Evolutionary conservation across 2,329 filamentous ascomycete genomes (phyloP).

Genomic region (Epichloe uncinata): DNA sequence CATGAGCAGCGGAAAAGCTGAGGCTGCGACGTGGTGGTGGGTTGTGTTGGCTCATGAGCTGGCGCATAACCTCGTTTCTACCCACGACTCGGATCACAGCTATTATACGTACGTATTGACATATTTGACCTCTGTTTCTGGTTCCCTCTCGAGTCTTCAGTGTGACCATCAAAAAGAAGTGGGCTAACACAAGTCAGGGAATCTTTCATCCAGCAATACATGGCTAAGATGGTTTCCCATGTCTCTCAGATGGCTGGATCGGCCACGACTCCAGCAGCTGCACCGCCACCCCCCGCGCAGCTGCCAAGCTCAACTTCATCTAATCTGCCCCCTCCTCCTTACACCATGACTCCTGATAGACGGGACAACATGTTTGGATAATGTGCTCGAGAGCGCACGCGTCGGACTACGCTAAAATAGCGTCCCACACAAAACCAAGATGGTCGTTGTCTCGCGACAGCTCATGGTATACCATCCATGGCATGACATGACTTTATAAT

Average conservation of each 20-base stretch:
- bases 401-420: no score
- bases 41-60: constrained; percentile 92
- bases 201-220: constrained; percentile 67
- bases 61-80: constrained; percentile 77
- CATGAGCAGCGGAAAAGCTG: constrained; percentile 35
- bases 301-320: constrained; percentile 4
- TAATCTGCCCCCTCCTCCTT: constrained; percentile 13
- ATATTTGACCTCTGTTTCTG: background rate
- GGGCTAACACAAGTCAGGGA: constrained; percentile 33
- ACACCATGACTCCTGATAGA: constrained; percentile 6
- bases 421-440: no score
- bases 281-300: constrained; percentile 2
- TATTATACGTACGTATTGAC: constrained; percentile 55
- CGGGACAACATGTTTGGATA: constrained; percentile 8
- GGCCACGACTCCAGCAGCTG: background rate
- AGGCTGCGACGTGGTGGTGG: constrained; percentile 81
- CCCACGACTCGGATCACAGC: constrained; percentile 67
- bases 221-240: constrained; percentile 52
- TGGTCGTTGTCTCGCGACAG: no score
- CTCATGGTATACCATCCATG: no score
- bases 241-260: constrained; percentile 22
- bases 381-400: background rate
- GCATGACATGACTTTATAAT: background rate
- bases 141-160: background rate
- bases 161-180: background rate